A percentile compares a stretch with the other conserved stretches of the same genome.
Conservation (phyloP, 495 filamentous ascomycete genomes). For the Cetradonia linearis region DNA sequence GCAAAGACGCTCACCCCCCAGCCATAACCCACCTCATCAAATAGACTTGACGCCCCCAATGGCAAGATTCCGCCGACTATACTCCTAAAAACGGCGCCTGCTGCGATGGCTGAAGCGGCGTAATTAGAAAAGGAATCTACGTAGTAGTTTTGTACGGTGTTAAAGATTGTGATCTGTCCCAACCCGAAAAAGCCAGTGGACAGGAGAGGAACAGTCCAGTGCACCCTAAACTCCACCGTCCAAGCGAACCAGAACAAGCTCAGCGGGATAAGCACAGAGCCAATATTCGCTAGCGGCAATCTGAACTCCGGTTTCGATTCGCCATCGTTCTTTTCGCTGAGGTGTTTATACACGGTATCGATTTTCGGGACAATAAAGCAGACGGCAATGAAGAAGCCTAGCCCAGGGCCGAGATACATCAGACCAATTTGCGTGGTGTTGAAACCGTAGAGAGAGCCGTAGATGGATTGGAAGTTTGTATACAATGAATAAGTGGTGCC, state of each 20-base stretch:
- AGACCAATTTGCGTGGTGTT: conserved; percentile 40
- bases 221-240: conserved; percentile 43
- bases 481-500: conserved; percentile 51
- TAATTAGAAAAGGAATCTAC: conserved; percentile 57
- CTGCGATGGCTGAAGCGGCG: conserved; percentile 49
- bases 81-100: conserved; percentile 43
- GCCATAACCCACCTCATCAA: conserved; percentile 40
- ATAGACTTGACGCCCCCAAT: conserved; percentile 43
- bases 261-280: conserved; percentile 38
- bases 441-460: conserved; percentile 40
- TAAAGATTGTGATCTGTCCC: conserved; percentile 48
- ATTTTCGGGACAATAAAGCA: conserved; percentile 35
- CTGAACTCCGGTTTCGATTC: conserved; percentile 31
- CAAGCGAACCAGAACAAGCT: conserved; percentile 61
- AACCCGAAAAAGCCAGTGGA: conserved; percentile 47
- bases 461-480: conserved; percentile 46
- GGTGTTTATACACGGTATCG: conserved; percentile 31
- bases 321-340: conserved; percentile 26
- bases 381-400: conserved; percentile 40
- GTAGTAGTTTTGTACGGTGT: conserved; percentile 54
- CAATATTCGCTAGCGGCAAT: conserved; percentile 40
- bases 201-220: conserved; percentile 53
- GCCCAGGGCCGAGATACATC: conserved; percentile 52
- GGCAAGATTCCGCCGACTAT: conserved; percentile 48
- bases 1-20: conserved; percentile 50